Evolutionary conservation across 2,329 filamentous ascomycete species (phyloP), one percentile per base, ranked within the genome.

Genomic region (Phyllosticta citrichinensis): DNA sequence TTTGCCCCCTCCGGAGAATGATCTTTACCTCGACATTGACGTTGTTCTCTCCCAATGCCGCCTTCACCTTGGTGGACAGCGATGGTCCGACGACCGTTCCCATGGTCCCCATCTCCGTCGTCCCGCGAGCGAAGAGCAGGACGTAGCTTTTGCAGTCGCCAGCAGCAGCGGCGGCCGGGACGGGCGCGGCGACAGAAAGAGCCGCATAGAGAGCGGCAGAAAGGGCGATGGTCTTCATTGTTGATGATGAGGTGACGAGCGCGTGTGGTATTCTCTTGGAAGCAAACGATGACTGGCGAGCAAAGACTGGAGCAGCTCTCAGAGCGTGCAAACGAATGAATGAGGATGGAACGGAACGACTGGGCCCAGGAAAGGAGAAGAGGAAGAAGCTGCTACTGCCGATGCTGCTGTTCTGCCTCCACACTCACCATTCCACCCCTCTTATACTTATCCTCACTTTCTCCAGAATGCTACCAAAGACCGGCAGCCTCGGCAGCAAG

Each of bases 51-150:
- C 76, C 79, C 62, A 82, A 69, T 57, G 70, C 67, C 4, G 66
- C 55, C 9, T 72, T 73, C 1, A 84, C 67, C 2, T 76, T 75
- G 47, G 75, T 70, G 63, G 80, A 79, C 64, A 83, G 79, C 1
- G 79, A 76, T 2, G 81, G 81, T 0, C 81, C 81, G 1, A 77
- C 74, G 5, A 77, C 63, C 24, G 66, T 67, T 22, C 82, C 82
- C 56, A 84, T 78, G 65, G 81, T 83, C 51, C 80, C 80, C 1
- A 64, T 40, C 69, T 83, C 80, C 5, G 75, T 77, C 3, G 81
- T 83, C 9, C 82, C 81, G 19, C 81, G 77, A n/a, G 81, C 81
- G 65, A 81, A 84, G 65, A 84, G 78, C 57, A 84, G 69, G 8
- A 80, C 83, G 2, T n/a, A 24, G 65, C 52, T 30, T 52, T 55